These are phyloP conservation scores for Triadica sebifera DNA, from an alignment of 345 rosid species.

Conservation along the genomic window DNA sequence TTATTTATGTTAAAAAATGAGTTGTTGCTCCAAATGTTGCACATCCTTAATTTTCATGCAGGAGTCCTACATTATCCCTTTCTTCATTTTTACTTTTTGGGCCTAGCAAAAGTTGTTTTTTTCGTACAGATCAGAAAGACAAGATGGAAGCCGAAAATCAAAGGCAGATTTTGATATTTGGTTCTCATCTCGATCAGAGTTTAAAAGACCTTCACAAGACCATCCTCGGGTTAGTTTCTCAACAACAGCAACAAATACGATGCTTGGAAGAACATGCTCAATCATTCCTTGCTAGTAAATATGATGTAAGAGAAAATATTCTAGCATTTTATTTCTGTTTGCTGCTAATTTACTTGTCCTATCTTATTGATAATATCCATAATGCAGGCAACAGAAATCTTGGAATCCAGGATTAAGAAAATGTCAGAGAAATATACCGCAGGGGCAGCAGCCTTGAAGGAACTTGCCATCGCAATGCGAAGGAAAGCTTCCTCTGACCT, in stretches of 20 bases:
- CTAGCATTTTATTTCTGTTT: conserved; percentile 1
- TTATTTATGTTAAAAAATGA: not conserved
- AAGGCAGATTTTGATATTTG: conserved; percentile 62
- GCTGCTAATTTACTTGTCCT: conserved; percentile 9
- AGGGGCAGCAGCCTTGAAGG: conserved; percentile 53
- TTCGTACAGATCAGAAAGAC: conserved; percentile 59
- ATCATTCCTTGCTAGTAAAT: conserved; percentile 67
- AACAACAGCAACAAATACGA: conserved; percentile 79
- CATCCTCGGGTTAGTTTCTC: conserved; percentile 71
- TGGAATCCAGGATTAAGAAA: conserved; percentile 57
- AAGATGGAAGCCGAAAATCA: conserved; percentile 75
- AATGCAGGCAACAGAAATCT: conserved; percentile 58
- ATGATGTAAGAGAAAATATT: conserved; percentile 55
- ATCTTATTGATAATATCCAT: not conserved
- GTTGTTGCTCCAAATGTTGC: not conserved
- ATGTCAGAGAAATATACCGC: conserved; percentile 51
- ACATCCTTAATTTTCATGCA: not conserved
- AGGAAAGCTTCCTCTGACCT: conserved; percentile 54
- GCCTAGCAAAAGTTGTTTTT: conserved; percentile 2
- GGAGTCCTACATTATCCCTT: not conserved
- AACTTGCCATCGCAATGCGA: conserved; percentile 48
- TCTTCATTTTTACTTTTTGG: not conserved
- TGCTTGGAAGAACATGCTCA: conserved; percentile 71
- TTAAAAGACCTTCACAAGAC: conserved; percentile 64
- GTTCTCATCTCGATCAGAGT: conserved; percentile 81